phyloP scores from a whole-genome alignment of 306 rosid species.

The Malus fusca region DNA sequence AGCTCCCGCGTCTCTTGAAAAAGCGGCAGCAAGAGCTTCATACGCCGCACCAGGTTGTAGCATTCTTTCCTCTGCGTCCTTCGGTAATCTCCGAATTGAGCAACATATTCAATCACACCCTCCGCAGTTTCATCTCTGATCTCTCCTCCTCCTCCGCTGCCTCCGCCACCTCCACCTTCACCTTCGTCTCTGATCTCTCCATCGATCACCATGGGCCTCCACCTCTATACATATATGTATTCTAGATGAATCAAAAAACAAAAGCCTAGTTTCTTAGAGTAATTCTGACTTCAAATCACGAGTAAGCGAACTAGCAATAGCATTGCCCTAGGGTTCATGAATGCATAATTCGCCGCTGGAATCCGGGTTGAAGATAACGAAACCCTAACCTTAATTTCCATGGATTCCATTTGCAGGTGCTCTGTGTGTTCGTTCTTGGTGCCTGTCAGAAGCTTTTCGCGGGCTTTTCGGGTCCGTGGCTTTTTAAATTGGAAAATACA shows the following conservation, averaged over 20 bases:
- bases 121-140: slow-evolving; percentile 12
- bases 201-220: slow-evolving; percentile 30
- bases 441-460: slow-evolving; percentile 12
- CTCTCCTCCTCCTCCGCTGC: slow-evolving; percentile 13
- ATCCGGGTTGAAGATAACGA: background rate
- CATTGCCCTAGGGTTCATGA: background rate
- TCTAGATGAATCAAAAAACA: background rate
- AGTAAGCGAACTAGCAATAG: background rate
- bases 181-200: slow-evolving; percentile 12
- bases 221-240: background rate
- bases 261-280: background rate
- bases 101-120: slow-evolving; percentile 44
- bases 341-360: background rate
- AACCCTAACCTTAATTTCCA: slow-evolving; percentile 30
- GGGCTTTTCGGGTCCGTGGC: slow-evolving; percentile 21
- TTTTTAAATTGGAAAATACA: background rate
- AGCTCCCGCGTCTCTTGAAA: slow-evolving; percentile 60
- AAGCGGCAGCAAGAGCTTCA: slow-evolving; percentile 55
- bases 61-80: slow-evolving; percentile 52
- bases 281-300: background rate
- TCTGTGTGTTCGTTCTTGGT: slow-evolving; percentile 1
- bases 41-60: slow-evolving; percentile 45
- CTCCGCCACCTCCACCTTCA: background rate
- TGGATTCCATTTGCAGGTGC: background rate
- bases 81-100: slow-evolving; percentile 54